Base-by-base conservation (phyloP, 192 early-diverging fungal species). In the Entomortierella chlamydospora region DNA sequence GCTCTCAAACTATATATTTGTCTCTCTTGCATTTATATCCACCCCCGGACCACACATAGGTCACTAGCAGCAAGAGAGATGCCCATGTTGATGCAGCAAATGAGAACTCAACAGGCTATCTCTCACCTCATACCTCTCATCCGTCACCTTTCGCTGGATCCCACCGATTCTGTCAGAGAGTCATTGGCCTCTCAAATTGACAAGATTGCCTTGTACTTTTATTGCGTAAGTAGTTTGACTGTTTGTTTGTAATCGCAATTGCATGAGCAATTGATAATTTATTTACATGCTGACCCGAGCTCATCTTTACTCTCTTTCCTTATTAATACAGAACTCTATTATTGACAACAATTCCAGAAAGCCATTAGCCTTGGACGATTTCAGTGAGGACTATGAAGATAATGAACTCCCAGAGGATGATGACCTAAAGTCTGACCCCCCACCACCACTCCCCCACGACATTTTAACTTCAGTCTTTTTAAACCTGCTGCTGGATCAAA, bases 401-500 rank as follows among this genome's bases (percentile, higher is more conserved):
- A 23, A 55, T 26, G 67, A 52, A 41, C n/a, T 57, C 18, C 8
- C 26, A 60, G 56, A 65, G 23, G 29, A 58, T 31, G 28, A 61
- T 20, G 17, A 22, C 39, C 29, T 37, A 22, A 49, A 51, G 10
- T 28, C 57, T n/a, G 39, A 42, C 5, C 45, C 61, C 18, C 60
- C 62, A 10, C 77, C 70, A 26, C 73, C 83, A 28, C 57, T 87
- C 13, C 81, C 84, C 1, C 57, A 69, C 20, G 68, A 78, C 20
- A 50, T 61, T 4, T 90, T 90, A 47, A 73, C 85, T 6, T 56
- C 70, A 13, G 42, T 88, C 17, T 73, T 90, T 42, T 72, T 83
- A 49, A 83, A 82, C 12, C 72, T 90, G 15, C 69, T 90, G 33
- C 50, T 90, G 45, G 88, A 90, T 59, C 86, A 90, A 55, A 87